Base-by-base conservation (phyloP, 768 basidiomycete genomes). In the Hemileccinum rubropunctum region DNA sequence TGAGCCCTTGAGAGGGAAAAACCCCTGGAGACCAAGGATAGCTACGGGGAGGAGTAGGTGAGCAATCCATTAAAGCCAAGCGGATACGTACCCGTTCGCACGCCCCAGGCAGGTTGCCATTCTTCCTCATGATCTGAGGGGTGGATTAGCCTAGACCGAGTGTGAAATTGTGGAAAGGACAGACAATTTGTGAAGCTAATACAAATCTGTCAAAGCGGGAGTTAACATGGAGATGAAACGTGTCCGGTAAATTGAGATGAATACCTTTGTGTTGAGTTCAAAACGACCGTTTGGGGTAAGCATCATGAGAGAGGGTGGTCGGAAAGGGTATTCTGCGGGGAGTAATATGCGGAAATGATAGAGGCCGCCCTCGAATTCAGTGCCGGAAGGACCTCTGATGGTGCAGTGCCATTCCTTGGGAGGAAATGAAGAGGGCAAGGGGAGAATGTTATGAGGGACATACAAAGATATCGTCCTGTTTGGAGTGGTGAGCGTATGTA, bases 101-200 rank as follows among this genome's bases (percentile, higher is more conserved):
- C 90, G 48, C 95, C 95, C 95, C 95, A 98, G 21, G 93, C 92
- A 33, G 95, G 95, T 68, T 98, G 94, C 95, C 95, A 98, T 28
- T 91, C 76, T 58, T 98, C 95, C 69, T 94, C 91, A 58, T 98
- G 94, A 74, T 95, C 88, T 91, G 59, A 36, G 17, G 8, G 40
- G 57, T 53, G 42, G 52, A 39, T 64, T 46, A 68, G 58, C 51
- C 66, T 69, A 70, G 66, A 55, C 60, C 52, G 32, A 30, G 43
- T 50, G 53, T 53, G 51, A 56, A 58, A 52, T 49, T n/a, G 49
- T 14, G 52, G 44, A 48, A 42, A 42, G 36, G 30, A 75, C 86
- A 47, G 60, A 93, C 90, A 94, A 58, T 78, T 93, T 39, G 90
- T 94, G 67, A 93, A 94, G 65, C 90, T 93, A 61, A 94, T 92